Base-by-base conservation (phyloP, 768 basidiomycete species). In the Collybia sp. region DNA sequence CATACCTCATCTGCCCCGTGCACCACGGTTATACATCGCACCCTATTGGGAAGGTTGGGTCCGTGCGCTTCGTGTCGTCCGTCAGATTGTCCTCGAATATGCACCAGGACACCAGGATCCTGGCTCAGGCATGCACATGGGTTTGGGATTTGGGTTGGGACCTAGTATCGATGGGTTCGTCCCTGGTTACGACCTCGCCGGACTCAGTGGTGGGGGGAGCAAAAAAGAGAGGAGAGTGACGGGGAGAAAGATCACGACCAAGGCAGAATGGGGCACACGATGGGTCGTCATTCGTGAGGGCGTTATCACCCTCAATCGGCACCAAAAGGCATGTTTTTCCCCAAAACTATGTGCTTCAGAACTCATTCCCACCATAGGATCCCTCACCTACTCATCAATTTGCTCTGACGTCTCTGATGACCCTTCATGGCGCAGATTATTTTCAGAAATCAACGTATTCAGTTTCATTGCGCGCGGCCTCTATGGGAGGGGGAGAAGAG, bases 201-300 rank as follows among this genome's bases (percentile, higher is more conserved):
- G 44, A 19, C 13, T 44, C 20, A 43, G 45, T 16, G 19, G 38
- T 4, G 31, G 40, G 15, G 39, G n/a, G n/a, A n/a, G 16, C 5
- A 38, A 25, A 30, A 31, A 44, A 34, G 40, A 36, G 9, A 50
- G 37, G 32, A 35, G 34, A 10, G 39, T 54, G 30, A 12, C 20
- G 11, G 35, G 36, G 32, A 43, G 17, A 33, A 54, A 45, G 30
- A 40, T 25, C 45, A 58, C 48, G 51, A 55, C 55, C 51, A 71
- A 70, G 47, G 48, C 78, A 8, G 83, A 83, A 42, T 88, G 85
- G 85, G 71, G 74, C 36, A 69, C 77, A 13, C 64, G 81, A 3
- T 85, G 81, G 77, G 66, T 80, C 37, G 67, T 85, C n/a, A 72
- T 88, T 20, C 66, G 71, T 44, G 73, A 79, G 17, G 83, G 81